Evolutionary conservation across 768 basidiomycete species (phyloP), one percentile per base, ranked within the genome.

Genomic region (Suillus subluteus): DNA sequence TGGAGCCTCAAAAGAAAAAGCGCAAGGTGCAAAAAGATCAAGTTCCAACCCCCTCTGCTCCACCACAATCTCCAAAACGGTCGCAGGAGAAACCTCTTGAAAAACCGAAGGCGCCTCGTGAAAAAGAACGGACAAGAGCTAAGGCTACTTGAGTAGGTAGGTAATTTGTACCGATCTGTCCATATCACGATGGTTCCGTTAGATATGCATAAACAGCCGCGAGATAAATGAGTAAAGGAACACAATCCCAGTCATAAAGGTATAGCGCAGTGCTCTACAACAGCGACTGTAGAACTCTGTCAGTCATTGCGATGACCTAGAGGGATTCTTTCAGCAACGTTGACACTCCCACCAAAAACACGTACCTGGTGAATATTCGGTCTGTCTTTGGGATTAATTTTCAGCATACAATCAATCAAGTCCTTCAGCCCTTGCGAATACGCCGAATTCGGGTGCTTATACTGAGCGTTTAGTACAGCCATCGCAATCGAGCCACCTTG

Each of bases 401-500:
- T 91, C 61, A 99, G 78, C 91, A 94, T 92, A 55, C 81, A 81
- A 75, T 96, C 92, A 65, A 99, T 93, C 58, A 99, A 81, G 61
- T 89, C 84, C 72, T 86, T 88, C 66, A 97, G 79, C 6, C 91
- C 93, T 73, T 95, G 88, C 16, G 93, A 94, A 76, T 96, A 98
- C n/a, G 86, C 87, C 4, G 91, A 92, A 63, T 80, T 82, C 0
- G 96, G 96, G 72, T 98, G 95, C 71, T 90, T 91, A 79, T 96
- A 99, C 70, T 93, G 90, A 0, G 95, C 97, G 70, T 93, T 95
- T 67, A 96, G 81, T 59, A 98, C 97, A 0, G 97, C 96, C 96
- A 99, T 97, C 2, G 96, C 96, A 73, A 99, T 95, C 55, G 94
- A 96, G 15, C 95, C 95, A 43, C 97, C 97, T 75, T 98, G 96